phyloP scores from a whole-genome alignment of 1,139 yeast species.

The Saccharomyces hybrid region DNA sequence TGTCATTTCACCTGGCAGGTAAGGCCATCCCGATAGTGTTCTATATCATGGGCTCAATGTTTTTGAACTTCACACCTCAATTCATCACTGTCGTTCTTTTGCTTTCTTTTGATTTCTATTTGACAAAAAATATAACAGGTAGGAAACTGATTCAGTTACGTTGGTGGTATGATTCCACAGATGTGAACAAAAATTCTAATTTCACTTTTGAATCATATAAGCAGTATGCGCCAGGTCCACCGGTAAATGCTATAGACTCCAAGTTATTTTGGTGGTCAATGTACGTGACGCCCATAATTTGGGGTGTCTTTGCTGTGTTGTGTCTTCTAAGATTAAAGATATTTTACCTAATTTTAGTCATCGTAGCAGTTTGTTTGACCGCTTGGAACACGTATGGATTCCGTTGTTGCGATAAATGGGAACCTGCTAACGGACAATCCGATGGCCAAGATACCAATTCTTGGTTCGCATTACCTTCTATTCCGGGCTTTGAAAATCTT shows the following conservation, averaged over 20 bases:
- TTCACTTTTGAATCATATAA: slow-evolving; percentile 32
- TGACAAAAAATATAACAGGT: slow-evolving; percentile 85
- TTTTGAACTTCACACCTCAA: slow-evolving; percentile 35
- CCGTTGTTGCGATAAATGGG: slow-evolving; percentile 78
- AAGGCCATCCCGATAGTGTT: slow-evolving; percentile 29
- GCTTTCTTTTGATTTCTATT: slow-evolving; percentile 89
- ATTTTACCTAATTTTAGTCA: slow-evolving; percentile 58
- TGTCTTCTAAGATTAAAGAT: slow-evolving; percentile 75
- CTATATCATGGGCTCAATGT: slow-evolving; percentile 29
- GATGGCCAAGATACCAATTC: slow-evolving; percentile 10
- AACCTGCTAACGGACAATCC: slow-evolving; percentile 17
- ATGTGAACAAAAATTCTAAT: slow-evolving; percentile 30
- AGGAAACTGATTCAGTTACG: slow-evolving; percentile 82
- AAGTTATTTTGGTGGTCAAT: slow-evolving; percentile 78
- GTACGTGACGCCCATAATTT: slow-evolving; percentile 65
- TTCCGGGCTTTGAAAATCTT: slow-evolving; percentile 25
- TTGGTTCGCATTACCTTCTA: slow-evolving; percentile 29
- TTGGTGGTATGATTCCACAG: slow-evolving; percentile 75
- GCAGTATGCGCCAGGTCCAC: slow-evolving; percentile 31
- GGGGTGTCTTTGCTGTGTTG: slow-evolving; percentile 67
- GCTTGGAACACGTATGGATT: slow-evolving; percentile 82
- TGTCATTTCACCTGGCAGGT: slow-evolving; percentile 27
- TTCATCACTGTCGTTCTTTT: slow-evolving; percentile 72
- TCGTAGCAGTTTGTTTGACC: slow-evolving; percentile 63
- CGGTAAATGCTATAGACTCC: slow-evolving; percentile 87